Conservation (phyloP, 768 basidiomycete genomes). For the Suillus subaureus region DNA sequence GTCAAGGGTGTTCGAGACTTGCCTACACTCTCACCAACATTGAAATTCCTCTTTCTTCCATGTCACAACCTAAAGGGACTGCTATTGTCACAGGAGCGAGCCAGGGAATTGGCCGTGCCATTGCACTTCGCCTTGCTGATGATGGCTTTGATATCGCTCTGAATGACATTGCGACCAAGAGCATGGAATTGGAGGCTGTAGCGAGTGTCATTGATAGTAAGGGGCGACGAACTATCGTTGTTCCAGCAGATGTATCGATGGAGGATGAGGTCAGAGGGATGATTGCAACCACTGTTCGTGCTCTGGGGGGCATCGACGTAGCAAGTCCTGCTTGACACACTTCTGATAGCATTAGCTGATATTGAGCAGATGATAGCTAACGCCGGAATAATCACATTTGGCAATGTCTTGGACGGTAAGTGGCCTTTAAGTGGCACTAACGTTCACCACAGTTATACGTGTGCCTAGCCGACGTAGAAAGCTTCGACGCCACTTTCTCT, state of each 20-base stretch:
- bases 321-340: conserved; percentile 8
- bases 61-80: conserved; percentile 20
- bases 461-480: conserved; percentile 27
- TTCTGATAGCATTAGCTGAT: background rate
- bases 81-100: conserved; percentile 48
- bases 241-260: conserved; percentile 16
- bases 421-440: background rate
- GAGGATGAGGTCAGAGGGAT: conserved; percentile 21
- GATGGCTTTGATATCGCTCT: conserved; percentile 52
- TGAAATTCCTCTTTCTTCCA: background rate
- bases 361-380: conserved; percentile 12
- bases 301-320: conserved; percentile 18
- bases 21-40: background rate
- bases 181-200: conserved; percentile 12
- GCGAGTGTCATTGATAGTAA: conserved; percentile 13
- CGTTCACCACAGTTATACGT: background rate
- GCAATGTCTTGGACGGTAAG: background rate
- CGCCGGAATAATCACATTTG: conserved; percentile 8
- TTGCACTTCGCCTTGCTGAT: conserved; percentile 46
- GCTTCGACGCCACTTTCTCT: conserved; percentile 33
- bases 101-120: conserved; percentile 51
- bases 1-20: background rate
- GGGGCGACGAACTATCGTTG: conserved; percentile 8
- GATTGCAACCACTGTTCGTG: conserved; percentile 10
- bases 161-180: conserved; percentile 39